Evolutionary conservation across 2,329 filamentous ascomycete genomes (phyloP).

Genomic region (Dryadomyces quercivorus): DNA sequence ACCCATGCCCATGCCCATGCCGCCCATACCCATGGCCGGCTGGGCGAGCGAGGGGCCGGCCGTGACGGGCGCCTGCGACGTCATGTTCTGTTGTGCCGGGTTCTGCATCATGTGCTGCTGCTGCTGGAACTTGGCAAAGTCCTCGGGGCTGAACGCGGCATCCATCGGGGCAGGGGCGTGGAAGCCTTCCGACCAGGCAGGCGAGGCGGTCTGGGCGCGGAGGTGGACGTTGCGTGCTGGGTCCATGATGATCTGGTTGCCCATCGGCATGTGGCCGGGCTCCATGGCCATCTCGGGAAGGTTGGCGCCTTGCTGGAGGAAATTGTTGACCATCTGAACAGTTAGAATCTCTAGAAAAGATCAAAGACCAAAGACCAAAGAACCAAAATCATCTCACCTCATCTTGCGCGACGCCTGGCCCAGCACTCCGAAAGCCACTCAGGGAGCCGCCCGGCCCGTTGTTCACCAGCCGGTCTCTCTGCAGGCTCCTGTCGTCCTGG

Average conservation of each 20-base stretch:
- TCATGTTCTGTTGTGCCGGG: constrained; percentile 28
- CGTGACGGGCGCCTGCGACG: constrained; percentile 34
- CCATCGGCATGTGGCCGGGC: constrained; percentile 30
- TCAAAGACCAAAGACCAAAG: too few species aligned
- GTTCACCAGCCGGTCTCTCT: constrained; percentile 77
- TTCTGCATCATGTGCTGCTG: constrained; percentile 37
- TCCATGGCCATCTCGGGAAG: constrained; percentile 43
- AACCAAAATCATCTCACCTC: constrained; percentile 39
- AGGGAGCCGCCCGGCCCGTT: constrained; percentile 57
- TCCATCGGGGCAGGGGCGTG: constrained; percentile 57
- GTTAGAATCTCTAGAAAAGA: too few species aligned
- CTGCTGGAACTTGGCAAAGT: constrained; percentile 80
- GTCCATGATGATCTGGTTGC: constrained; percentile 30
- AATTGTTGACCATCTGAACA: constrained; percentile 78
- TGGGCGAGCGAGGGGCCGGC: constrained; percentile 39
- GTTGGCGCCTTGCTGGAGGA: constrained; percentile 65
- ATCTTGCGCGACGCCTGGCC: constrained; percentile 59
- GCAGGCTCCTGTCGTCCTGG: constrained; percentile 88
- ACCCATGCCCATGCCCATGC: constrained; percentile 23
- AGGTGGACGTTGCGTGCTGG: constrained; percentile 36
- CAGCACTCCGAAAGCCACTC: constrained; percentile 65
- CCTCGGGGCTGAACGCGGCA: constrained; percentile 60
- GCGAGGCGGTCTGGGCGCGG: constrained; percentile 40
- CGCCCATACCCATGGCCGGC: constrained; percentile 46
- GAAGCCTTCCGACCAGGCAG: constrained; percentile 42